Evolutionary conservation across 2,329 filamentous ascomycete species (phyloP), one percentile per base, ranked within the genome.

Genomic region (Dothidotthia symphoricarpi): DNA sequence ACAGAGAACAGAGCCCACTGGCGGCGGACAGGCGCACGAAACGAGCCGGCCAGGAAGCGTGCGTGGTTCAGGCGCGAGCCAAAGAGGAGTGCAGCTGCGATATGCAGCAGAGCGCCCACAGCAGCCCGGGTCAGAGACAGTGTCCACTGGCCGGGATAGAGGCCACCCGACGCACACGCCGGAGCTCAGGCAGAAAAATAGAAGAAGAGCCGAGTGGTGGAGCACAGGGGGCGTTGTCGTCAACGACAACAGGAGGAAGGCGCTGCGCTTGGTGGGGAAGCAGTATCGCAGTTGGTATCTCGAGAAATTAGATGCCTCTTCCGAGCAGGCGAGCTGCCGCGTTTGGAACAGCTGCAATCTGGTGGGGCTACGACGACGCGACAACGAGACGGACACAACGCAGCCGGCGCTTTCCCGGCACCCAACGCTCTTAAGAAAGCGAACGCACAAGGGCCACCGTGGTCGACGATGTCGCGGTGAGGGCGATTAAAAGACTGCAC

Each of bases 1-100:
- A 49, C 45, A 61, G 57, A 59, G 45, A 58, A 45, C 35, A 42
- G 41, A 49, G 54, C 49, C 56, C 44, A 59, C 47, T 59, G 57
- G 54, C 40, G 46, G 50, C 45, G 34, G 48, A 31, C 30, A 32
- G 43, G 41, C 42, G 44, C 34, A 45, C 47, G 41, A 37, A 52
- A 47, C 29, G 40, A 47, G 57, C 41, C 44, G 39, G 55, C 55
- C 54, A 55, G 56, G 53, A 45, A 47, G 49, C 28, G 48, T 46
- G 43, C 45, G 19, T 22, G 19, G 19, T 49, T 39, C 30, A 38
- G 49, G 34, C 31, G 41, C 40, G 39, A 32, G 54, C 50, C 59
- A 59, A 57, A 51, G 45, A 56, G 54, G 58, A 50, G 47, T 57
- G 55, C 52, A 57, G 57, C 41, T 39, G 40, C 37, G 42, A 44